phyloP scores from a whole-genome alignment of 2,329 filamentous ascomycete species.

The Alternaria postmessia region DNA sequence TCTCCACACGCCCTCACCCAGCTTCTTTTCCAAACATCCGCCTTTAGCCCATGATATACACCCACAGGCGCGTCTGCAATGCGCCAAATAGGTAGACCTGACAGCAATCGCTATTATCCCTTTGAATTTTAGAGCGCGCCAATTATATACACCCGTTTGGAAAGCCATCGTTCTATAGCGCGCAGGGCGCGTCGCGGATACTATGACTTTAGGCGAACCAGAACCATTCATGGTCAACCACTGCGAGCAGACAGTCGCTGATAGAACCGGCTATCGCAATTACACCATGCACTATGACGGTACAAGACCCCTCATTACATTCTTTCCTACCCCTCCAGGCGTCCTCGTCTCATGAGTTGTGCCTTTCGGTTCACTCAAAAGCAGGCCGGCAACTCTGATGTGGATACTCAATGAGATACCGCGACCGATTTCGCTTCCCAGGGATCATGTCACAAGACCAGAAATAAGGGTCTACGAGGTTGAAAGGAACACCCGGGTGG shows the following conservation, averaged over 20 bases:
- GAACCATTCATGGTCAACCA: constrained; percentile 10
- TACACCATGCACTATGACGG: background rate
- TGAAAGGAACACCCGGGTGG: background rate
- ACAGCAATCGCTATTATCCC: background rate
- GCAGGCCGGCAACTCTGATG: background rate
- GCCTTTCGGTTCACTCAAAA: background rate
- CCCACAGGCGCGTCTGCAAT: background rate
- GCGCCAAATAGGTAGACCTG: background rate
- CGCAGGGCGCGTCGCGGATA: background rate
- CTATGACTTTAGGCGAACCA: constrained; percentile 8
- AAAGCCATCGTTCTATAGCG: background rate
- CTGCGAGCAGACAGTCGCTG: constrained; percentile 3
- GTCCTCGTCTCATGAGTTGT: background rate
- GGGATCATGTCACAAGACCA: background rate
- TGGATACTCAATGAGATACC: background rate
- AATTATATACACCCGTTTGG: background rate
- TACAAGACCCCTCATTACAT: background rate
- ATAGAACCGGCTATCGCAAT: constrained; percentile 3
- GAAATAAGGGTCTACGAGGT: background rate
- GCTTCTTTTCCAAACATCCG: background rate
- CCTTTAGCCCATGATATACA: background rate
- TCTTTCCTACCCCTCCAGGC: background rate
- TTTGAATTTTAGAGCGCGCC: background rate
- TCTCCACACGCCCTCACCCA: background rate
- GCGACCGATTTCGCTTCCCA: background rate